A percentile compares a stretch with the other conserved stretches of the same genome.
Evolutionary conservation across 257 asterid species (phyloP).

Genomic region (Apocynum venetum): DNA sequence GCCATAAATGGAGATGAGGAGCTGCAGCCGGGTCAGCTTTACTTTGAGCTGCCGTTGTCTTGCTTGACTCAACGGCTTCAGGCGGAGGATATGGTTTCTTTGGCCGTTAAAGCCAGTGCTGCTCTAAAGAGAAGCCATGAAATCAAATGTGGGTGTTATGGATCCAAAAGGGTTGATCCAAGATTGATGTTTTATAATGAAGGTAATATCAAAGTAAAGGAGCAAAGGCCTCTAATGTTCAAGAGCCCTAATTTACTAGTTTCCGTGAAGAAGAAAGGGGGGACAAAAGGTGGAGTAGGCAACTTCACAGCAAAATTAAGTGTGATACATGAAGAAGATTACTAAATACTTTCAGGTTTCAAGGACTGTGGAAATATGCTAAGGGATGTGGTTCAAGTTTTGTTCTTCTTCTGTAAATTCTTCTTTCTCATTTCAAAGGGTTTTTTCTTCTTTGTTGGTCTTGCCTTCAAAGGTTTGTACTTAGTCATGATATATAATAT

Average conservation of each 20-base stretch:
- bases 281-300: not conserved
- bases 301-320: slow-evolving; percentile 4
- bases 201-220: not conserved
- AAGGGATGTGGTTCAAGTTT: not conserved
- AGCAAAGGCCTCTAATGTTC: not conserved
- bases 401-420: not conserved
- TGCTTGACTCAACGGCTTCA: slow-evolving; percentile 22
- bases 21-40: slow-evolving; percentile 31
- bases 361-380: not conserved
- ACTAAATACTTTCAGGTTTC: not conserved
- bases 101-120: slow-evolving; percentile 34
- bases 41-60: slow-evolving; percentile 29
- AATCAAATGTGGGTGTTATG: not conserved
- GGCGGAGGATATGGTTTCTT: slow-evolving; percentile 31
- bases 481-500: not conserved
- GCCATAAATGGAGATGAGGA: slow-evolving; percentile 22
- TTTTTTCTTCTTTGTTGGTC: not conserved
- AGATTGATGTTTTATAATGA: not conserved
- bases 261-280: not conserved
- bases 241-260: not conserved
- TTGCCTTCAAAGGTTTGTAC: not conserved
- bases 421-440: not conserved
- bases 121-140: not conserved
- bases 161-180: not conserved
- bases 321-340: slow-evolving; percentile 10